Percentiles rank a stretch among this genome's conserved stretches.
Conservation (phyloP, 2,329 filamentous ascomycete genomes). For the Sordariomycetes sp. region DNA sequence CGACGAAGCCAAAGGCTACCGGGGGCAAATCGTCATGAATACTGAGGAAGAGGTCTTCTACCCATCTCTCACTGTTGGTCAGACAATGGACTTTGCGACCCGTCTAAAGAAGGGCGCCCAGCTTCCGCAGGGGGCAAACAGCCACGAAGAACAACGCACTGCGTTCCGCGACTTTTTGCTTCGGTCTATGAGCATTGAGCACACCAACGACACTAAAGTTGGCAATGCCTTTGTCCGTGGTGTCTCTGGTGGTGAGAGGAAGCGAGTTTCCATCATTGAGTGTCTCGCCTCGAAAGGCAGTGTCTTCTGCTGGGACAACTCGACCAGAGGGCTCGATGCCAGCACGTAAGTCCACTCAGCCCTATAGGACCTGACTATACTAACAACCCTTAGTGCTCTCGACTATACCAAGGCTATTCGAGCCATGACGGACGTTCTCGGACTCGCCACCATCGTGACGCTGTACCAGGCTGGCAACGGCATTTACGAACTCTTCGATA, state of each 20-base stretch:
- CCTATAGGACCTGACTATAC: too few relatives aligned
- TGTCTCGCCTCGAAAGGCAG: conserved; percentile 31
- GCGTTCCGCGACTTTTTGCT: conserved; percentile 22
- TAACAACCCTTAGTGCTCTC: too few relatives aligned
- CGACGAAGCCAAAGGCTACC: conserved; percentile 12
- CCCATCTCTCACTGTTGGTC: conserved; percentile 53
- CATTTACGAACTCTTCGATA: conserved; percentile 60
- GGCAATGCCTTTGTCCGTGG: conserved; percentile 54
- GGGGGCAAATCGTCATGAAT: conserved; percentile 20
- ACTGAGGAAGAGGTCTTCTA: conserved; percentile 49
- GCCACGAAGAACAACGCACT: conserved; percentile 18
- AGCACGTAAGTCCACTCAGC: too few relatives aligned
- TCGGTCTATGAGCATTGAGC: conserved; percentile 55
- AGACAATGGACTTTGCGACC: conserved; percentile 56
- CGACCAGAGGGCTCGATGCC: conserved; percentile 59
- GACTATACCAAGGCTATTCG: conserved; percentile 55
- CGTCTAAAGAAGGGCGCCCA: conserved; percentile 52
- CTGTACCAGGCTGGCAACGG: conserved; percentile 58
- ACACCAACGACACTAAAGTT: conserved; percentile 55
- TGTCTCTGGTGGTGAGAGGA: conserved; percentile 52
- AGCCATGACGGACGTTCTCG: conserved; percentile 53
- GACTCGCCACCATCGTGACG: conserved; percentile 58
- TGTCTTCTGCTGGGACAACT: conserved; percentile 58
- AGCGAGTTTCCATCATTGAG: conserved; percentile 64
- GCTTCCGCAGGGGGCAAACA: conserved; percentile 26